Base-by-base conservation (phyloP, 805 yeast genomes). In the Saccharomyces jurei region DNA sequence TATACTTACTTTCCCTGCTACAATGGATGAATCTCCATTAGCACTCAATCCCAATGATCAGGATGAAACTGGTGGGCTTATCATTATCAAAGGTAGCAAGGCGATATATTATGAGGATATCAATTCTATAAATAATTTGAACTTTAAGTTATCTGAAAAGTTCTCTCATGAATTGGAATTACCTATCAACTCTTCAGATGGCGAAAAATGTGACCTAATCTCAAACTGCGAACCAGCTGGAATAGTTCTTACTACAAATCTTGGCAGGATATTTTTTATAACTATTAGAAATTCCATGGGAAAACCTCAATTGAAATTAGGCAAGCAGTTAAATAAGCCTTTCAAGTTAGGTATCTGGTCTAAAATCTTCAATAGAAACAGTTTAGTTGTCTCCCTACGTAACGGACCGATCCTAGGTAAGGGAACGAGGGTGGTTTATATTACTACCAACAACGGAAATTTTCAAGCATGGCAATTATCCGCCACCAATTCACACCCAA, bases 181-280 rank as follows among this genome's bases (percentile, higher is more conserved):
- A 41, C 61, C 58, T 26, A 51, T 68, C 17, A 60, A 61, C 30
- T 17, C 25, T 21, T n/a, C 44, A 9, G 44, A 17, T 2, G 44
- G 44, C 2, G 63, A 62, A 21, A 52, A 57, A 26, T 36, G 55
- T 46, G 97, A 91, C 65, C 64, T 67, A 30, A 73, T 89, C 17
- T 80, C 81, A 53, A 79, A 79, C 56, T 76, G 85, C 10, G 89
- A 83, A 58, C 91, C 94, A 0, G 81, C 86, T 1, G 96, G 96
- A 1, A 74, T 89, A 4, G 74, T 85, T 0, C 63, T 86, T 8
- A 80, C 89, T 6, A 89, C 97, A 0, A 80, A 87, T 3, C 72
- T 79, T 57, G 89, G 89, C 26, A 75, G 91, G 56, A 80, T 85
- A 47, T 66, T 84, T 5, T 73, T 87, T 47, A 63, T 89, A 2